A percentile compares a stretch with the other conserved stretches of the same genome.
These are phyloP conservation scores for Pterulicium gracile DNA, from an alignment of 1,284 basidiomycete genomes.

Conservation along the genomic window DNA sequence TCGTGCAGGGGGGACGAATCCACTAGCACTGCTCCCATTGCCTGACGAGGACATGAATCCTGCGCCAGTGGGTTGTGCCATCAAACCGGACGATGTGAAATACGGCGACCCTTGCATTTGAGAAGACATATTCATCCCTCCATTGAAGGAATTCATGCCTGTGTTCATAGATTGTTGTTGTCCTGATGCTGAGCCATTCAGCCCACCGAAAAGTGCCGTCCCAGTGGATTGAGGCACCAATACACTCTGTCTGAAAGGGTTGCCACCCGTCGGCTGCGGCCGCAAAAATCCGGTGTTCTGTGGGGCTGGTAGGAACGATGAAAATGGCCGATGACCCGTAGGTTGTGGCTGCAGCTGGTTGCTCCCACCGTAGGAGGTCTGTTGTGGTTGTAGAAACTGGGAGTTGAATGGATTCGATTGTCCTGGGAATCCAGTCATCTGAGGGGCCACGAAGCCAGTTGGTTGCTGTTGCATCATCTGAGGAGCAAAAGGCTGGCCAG, in stretches of 20 bases:
- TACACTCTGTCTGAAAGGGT: conserved; percentile 61
- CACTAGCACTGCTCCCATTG: no score
- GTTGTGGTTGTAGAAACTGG: conserved; percentile 15
- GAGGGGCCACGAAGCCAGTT: conserved; percentile 46
- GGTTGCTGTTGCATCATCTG: conserved; percentile 38
- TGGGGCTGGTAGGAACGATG: conserved; percentile 37
- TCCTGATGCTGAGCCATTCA: no score
- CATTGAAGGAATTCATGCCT: conserved; percentile 13
- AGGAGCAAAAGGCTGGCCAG: conserved; percentile 27
- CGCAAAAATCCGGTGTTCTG: conserved; percentile 33
- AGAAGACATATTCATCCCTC: conserved; percentile 9
- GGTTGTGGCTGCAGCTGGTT: conserved; percentile 24
- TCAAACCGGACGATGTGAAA: no score
- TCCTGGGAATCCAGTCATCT: conserved; percentile 30
- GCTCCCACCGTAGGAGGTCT: not conserved
- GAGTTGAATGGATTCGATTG: conserved; percentile 22
- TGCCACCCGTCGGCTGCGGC: conserved; percentile 63
- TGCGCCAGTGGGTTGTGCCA: no score
- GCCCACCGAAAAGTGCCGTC: conserved; percentile 29
- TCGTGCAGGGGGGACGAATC: conserved; percentile 32
- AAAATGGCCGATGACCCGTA: conserved; percentile 43
- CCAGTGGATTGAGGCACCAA: conserved; percentile 64
- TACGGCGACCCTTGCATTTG: no score
- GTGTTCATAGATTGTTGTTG: conserved; percentile 9
- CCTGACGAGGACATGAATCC: no score